Evolutionary conservation across 75 land plant genomes (phyloP), one percentile per base, ranked within the genome.

Genomic region (Cupressus sempervirens): DNA sequence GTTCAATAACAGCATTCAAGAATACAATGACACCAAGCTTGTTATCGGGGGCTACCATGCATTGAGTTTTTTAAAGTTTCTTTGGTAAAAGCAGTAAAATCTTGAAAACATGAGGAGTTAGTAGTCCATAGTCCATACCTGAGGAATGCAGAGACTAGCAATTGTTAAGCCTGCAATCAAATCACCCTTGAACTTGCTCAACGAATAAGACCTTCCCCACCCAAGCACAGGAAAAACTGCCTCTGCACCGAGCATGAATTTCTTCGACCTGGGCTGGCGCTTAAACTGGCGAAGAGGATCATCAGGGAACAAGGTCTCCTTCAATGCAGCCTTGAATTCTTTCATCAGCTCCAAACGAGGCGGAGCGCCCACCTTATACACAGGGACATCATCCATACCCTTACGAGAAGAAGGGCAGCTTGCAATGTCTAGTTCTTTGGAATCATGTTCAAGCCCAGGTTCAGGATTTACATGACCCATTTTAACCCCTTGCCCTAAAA

Each of bases 141-240:
- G 97, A 83, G 95, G 99, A 81, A 97, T 90, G 82, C 90, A 90
- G 26, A 95, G 95, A 54, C 96, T 97, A 20, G 94, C 97, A 85
- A 97, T 97, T 86, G 99, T 97, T 67, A 95, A 89, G 6, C 99
- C 99, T 13, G 99, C 87, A n/a, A 97, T 76, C 15, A 95, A 34
- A 84, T 97, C 99, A 11, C 90, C 84, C 82, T 75, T 89, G 73
- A 97, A 88, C 26, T 87, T 86, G 0, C 18, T 40, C 10, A 91
- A 82, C 23, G 36, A 88, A 87, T 97, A 97, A 12, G 82, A 4
- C 11, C 89, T 84, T 20, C 90, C 91, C 99, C 99, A 95, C 1
- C 89, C 91, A 7, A 96, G 77, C 65, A 96, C 90, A 20, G 98
- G 98, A 58, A 96, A 94, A 4, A 79, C 30, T 10, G 48, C 81